phyloP scores from a whole-genome alignment of 192 early-diverging fungal genomes.

The Coemansia sp. region DNA sequence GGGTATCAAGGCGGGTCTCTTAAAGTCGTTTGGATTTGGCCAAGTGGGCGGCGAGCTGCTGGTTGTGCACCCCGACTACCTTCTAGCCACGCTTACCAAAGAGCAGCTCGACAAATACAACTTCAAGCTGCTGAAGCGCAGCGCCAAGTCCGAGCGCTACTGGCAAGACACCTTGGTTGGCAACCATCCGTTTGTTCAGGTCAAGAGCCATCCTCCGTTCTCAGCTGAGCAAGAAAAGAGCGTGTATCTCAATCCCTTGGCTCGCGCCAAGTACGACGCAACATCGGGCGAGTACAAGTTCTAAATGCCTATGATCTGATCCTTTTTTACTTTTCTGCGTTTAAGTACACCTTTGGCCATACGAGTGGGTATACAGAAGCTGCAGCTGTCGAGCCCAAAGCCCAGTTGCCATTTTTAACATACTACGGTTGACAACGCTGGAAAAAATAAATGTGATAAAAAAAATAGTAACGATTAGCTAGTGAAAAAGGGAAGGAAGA shows the following conservation, averaged over 20 bases:
- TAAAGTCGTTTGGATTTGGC: conserved; percentile 74
- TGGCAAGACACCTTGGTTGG: conserved; percentile 45
- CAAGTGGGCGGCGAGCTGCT: conserved; percentile 68
- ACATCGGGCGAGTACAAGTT: conserved; percentile 20
- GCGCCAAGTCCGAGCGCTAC: conserved; percentile 17
- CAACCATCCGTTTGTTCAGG: conserved; percentile 30
- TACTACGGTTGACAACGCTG: no score
- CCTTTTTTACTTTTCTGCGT: not conserved
- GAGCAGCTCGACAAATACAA: conserved; percentile 21
- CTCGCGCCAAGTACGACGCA: conserved; percentile 19
- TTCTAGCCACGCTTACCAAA: conserved; percentile 42
- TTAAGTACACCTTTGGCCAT: no score
- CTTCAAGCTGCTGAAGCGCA: conserved; percentile 3
- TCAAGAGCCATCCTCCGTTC: conserved; percentile 25
- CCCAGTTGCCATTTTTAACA: no score
- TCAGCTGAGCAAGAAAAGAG: conserved; percentile 19
- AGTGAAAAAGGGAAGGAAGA: not conserved
- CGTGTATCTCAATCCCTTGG: conserved; percentile 26
- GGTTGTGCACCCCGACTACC: conserved; percentile 67
- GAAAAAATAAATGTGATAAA: not conserved
- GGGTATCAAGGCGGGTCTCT: conserved; percentile 64
- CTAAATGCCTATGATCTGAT: not conserved
- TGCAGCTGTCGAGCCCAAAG: no score
- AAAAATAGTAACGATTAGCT: not conserved
- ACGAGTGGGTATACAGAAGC: no score